Evolutionary conservation across 2,329 filamentous ascomycete species (phyloP).

Genomic region (Diaporthe nobilis): DNA sequence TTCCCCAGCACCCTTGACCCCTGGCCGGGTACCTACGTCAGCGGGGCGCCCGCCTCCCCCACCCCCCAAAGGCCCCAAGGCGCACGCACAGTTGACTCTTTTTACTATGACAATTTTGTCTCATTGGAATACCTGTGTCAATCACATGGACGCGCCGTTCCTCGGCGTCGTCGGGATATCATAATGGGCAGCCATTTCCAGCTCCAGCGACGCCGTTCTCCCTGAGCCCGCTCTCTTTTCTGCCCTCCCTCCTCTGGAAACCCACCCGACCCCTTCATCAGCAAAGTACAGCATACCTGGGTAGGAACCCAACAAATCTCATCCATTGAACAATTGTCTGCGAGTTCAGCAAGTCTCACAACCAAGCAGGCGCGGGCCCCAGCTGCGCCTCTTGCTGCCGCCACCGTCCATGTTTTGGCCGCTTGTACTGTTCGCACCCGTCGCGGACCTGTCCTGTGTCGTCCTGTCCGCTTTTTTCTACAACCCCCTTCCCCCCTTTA

Average conservation of each 20-base stretch:
- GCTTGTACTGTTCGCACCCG: background rate
- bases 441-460: background rate
- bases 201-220: slow-evolving; percentile 29
- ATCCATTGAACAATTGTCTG: background rate
- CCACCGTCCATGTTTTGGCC: background rate
- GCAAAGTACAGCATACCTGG: background rate
- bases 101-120: slow-evolving; percentile 20
- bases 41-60: background rate
- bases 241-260: background rate
- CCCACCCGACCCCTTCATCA: background rate
- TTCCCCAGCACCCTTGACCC: slow-evolving; percentile 1
- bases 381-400: background rate
- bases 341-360: background rate
- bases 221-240: slow-evolving; percentile 12
- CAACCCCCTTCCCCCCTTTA: background rate
- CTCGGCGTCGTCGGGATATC: slow-evolving; percentile 39
- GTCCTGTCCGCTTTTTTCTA: background rate
- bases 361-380: background rate
- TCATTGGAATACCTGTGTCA: slow-evolving; percentile 21
- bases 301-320: background rate
- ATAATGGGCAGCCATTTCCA: slow-evolving; percentile 35
- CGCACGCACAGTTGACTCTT: background rate
- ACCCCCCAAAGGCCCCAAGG: too few species aligned
- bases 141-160: slow-evolving; percentile 39
- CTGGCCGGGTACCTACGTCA: slow-evolving; percentile 24